Percentiles rank a stretch among this genome's conserved stretches.
These are phyloP conservation scores for Ophiostoma novo-ulmi DNA, from an alignment of 2,329 filamentous ascomycete genomes.

Conservation along the genomic window DNA sequence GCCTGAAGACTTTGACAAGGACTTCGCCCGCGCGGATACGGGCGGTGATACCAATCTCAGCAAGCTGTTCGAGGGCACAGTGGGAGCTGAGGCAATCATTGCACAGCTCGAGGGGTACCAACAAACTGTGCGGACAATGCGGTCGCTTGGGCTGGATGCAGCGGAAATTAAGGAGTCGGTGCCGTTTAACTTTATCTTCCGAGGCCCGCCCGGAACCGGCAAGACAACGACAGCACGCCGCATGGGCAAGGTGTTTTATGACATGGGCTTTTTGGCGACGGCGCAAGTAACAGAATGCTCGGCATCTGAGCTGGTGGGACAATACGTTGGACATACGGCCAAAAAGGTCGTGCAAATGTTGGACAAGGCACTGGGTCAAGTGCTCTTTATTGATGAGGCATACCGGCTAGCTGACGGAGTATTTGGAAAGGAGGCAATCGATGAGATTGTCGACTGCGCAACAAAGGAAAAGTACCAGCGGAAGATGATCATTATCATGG, in stretches of 20 bases:
- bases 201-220: conserved; percentile 56
- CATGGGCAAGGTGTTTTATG: conserved; percentile 70
- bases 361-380: conserved; percentile 58
- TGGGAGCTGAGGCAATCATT: conserved; percentile 55
- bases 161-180: conserved; percentile 43
- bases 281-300: conserved; percentile 51
- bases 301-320: conserved; percentile 61
- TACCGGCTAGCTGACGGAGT: conserved; percentile 56
- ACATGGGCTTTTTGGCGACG: conserved; percentile 62
- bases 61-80: conserved; percentile 51
- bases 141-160: conserved; percentile 49
- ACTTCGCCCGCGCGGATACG: conserved; percentile 50
- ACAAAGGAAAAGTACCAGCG: conserved; percentile 53
- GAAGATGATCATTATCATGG: conserved; percentile 62
- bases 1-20: conserved; percentile 51
- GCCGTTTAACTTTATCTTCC: conserved; percentile 65
- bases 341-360: conserved; percentile 59
- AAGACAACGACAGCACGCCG: conserved; percentile 69
- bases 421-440: conserved; percentile 54
- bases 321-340: conserved; percentile 65
- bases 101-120: conserved; percentile 51
- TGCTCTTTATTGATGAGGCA: conserved; percentile 68
- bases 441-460: conserved; percentile 48
- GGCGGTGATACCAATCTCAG: conserved; percentile 45
- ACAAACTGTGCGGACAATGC: conserved; percentile 47